Evolutionary conservation across 176 grass and related monocot genomes (phyloP), one percentile per base, ranked within the genome.

Genomic region (Tuctoria greenei): DNA sequence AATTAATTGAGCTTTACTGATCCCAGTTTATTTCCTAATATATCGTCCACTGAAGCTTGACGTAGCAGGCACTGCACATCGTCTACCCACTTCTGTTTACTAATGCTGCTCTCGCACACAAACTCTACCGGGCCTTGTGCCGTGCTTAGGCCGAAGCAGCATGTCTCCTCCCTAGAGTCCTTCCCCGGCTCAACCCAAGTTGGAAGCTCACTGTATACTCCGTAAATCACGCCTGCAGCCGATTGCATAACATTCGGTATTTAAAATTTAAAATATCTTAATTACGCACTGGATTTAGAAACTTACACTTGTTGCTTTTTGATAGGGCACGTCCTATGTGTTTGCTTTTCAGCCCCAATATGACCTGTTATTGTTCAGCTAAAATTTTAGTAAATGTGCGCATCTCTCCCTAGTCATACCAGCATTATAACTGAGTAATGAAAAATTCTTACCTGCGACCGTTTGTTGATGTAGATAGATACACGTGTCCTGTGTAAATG

Each of bases 341-440:
- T 71, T 99, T 95, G 91, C 91, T 95, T 72, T 95, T 99, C 34
- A 99, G 73, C 73, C 95, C 95, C 80, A 99, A 67, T 37, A 99
- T 79, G 55, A 98, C 95, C 95, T 98, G 82, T 75, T 39, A 46
- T 76, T 39, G 6, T 69, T 74, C 24, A 50, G 41, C 39, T 31
- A 10, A 20, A 17, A 10, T 60, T 34, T 82, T 39, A 88, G 45
- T 75, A 64, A 55, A 11, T 62, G 11, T 16, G 31, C 31, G 42
- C 37, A 62, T 51, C 10, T 47, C 3, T 84, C 23, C 23, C 23
- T 38, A 41, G 21, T 52, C 50, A 40, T 25, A 37, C 2, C 11
- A 55, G 13, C 10, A 72, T 52, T 68, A 60, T 20, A 72, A 60
- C 64, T 74, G 38, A 67, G 61, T 20, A 25, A 15, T 41, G 57